Evolutionary conservation across 139 green algal species (phyloP).

Genomic region (Tetradesmus lagerheimii): DNA sequence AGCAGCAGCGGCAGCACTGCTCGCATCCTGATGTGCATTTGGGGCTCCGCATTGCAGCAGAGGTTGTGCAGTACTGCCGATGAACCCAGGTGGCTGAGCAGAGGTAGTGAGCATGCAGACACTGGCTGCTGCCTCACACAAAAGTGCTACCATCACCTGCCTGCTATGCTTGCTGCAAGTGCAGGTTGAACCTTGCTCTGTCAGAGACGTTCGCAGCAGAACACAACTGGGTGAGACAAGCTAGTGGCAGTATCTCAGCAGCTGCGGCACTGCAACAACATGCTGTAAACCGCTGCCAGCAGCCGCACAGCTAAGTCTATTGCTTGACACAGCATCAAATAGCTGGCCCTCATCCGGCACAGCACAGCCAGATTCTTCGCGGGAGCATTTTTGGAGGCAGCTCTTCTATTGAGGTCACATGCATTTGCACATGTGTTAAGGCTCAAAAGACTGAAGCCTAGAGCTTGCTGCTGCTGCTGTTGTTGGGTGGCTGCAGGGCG

Average conservation of each 20-base stretch:
- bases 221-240: slow-evolving; percentile 32
- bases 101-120: neutral
- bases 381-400: too few species aligned
- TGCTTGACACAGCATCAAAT: too few species aligned
- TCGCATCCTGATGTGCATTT: neutral
- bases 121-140: neutral
- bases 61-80: neutral
- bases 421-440: too few species aligned
- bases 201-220: slow-evolving; percentile 25
- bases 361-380: too few species aligned
- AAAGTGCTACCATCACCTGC: neutral
- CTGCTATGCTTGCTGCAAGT: neutral
- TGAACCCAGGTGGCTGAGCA: neutral
- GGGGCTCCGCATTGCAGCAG: neutral
- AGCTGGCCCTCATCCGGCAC: too few species aligned
- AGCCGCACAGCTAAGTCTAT: too few species aligned
- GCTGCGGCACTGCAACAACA: neutral
- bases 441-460: too few species aligned
- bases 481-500: neutral
- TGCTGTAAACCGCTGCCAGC: too few species aligned
- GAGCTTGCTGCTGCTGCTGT: neutral
- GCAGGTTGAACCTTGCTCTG: slow-evolving; percentile 14
- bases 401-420: too few species aligned
- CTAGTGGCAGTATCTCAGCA: neutral
- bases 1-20: neutral